These are phyloP conservation scores for Hypoxylon sp. DNA, from an alignment of 2,329 filamentous ascomycete genomes.

Conservation along the genomic window DNA sequence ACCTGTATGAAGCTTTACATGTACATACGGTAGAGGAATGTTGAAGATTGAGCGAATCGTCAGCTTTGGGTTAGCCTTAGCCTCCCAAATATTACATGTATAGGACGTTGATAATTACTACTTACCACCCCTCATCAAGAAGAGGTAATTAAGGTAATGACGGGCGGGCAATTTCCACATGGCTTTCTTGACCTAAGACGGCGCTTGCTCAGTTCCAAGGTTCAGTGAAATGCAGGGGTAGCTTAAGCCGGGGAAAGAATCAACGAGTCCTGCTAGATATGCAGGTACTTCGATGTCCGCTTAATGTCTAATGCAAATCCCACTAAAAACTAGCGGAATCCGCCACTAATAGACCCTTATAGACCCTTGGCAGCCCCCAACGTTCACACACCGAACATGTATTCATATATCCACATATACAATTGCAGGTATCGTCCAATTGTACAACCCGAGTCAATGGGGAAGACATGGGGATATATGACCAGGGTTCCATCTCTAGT, in stretches of 20 bases:
- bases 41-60: background rate
- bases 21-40: background rate
- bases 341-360: background rate
- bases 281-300: constrained; percentile 16
- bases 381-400: constrained; percentile 4
- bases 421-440: constrained; percentile 1
- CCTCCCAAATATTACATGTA: background rate
- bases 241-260: constrained; percentile 26
- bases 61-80: background rate
- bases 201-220: constrained; percentile 24
- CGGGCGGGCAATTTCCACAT: constrained; percentile 5
- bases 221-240: constrained; percentile 26
- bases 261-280: constrained; percentile 9
- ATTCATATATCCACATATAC: constrained; percentile 4
- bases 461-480: constrained; percentile 21
- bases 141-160: background rate
- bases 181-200: constrained; percentile 7
- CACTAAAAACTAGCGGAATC: background rate
- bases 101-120: background rate
- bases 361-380: constrained; percentile 15
- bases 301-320: background rate
- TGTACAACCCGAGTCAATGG: background rate
- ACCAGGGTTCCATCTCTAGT: constrained; percentile 24
- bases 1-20: no score
- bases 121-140: background rate